Evolutionary conservation across 1,284 basidiomycete species (phyloP).

Genomic region (Porphyrellus sp.): DNA sequence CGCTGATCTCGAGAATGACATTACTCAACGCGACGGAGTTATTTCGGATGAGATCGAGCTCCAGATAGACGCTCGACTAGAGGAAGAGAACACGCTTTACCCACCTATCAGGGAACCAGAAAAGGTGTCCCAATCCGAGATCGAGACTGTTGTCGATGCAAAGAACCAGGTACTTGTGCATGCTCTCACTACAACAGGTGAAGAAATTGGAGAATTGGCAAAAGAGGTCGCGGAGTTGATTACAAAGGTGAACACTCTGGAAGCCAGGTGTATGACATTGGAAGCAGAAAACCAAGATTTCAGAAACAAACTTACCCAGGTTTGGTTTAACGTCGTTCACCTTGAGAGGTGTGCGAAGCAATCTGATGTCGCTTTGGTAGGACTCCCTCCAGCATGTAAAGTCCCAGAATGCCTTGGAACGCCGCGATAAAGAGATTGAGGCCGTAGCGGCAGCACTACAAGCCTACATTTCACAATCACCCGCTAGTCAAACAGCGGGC

Average conservation of each 20-base stretch:
- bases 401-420: slow-evolving; percentile 15
- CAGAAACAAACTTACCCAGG: slow-evolving; percentile 28
- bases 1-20: slow-evolving; percentile 43
- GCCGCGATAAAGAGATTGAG: slow-evolving; percentile 33
- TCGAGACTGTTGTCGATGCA: slow-evolving; percentile 24
- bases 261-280: slow-evolving; percentile 30
- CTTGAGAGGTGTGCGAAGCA: not conserved
- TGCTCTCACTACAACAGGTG: slow-evolving; percentile 28
- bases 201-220: slow-evolving; percentile 41
- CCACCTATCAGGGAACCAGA: slow-evolving; percentile 13
- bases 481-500: slow-evolving; percentile 25
- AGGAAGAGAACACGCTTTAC: slow-evolving; percentile 32
- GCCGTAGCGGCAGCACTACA: slow-evolving; percentile 43
- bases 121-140: slow-evolving; percentile 20
- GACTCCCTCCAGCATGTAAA: slow-evolving; percentile 12
- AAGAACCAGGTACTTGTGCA: slow-evolving; percentile 20
- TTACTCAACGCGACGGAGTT: slow-evolving; percentile 39
- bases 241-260: slow-evolving; percentile 28
- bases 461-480: slow-evolving; percentile 37
- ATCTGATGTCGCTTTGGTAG: slow-evolving; percentile 12
- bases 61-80: slow-evolving; percentile 36
- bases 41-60: slow-evolving; percentile 40
- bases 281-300: slow-evolving; percentile 35
- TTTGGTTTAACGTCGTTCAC: slow-evolving; percentile 19
- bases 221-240: slow-evolving; percentile 40